Evolutionary conservation across 129 eudicot species (phyloP).

Genomic region (Tanacetum coccineum): DNA sequence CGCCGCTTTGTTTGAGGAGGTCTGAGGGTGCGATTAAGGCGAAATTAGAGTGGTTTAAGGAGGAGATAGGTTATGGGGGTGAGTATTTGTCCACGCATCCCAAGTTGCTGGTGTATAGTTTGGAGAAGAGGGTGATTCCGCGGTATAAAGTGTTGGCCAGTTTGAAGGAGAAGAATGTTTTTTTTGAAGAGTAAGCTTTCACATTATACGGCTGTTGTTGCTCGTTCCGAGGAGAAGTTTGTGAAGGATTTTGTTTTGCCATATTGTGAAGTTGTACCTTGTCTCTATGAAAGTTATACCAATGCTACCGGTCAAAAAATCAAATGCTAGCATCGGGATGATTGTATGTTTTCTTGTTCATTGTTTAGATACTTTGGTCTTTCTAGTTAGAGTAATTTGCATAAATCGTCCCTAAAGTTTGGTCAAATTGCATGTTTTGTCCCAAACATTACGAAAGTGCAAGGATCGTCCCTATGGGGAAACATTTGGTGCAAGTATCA

Average conservation of each 20-base stretch:
- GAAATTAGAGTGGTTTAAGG: conserved; percentile 31
- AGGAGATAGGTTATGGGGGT: conserved; percentile 28
- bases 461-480: too few species aligned
- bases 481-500: too few species aligned
- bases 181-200: conserved; percentile 19
- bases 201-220: conserved; percentile 22
- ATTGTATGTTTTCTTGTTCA: conserved; percentile 13
- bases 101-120: conserved; percentile 18
- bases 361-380: background rate
- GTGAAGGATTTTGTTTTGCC: conserved; percentile 18
- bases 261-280: conserved; percentile 5
- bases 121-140: conserved; percentile 37
- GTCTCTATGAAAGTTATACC: conserved; percentile 7
- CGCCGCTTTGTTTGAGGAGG: conserved; percentile 15
- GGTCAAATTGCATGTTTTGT: too few species aligned
- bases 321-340: too few species aligned
- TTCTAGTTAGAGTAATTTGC: too few species aligned
- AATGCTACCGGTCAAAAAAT: background rate
- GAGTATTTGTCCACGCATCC: conserved; percentile 29
- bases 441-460: too few species aligned
- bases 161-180: conserved; percentile 34
- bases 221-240: conserved; percentile 24
- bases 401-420: too few species aligned
- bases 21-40: conserved; percentile 18
- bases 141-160: conserved; percentile 20